phyloP scores from a whole-genome alignment of 2,329 filamentous ascomycete species.

The Ophiostoma angusticollis region DNA sequence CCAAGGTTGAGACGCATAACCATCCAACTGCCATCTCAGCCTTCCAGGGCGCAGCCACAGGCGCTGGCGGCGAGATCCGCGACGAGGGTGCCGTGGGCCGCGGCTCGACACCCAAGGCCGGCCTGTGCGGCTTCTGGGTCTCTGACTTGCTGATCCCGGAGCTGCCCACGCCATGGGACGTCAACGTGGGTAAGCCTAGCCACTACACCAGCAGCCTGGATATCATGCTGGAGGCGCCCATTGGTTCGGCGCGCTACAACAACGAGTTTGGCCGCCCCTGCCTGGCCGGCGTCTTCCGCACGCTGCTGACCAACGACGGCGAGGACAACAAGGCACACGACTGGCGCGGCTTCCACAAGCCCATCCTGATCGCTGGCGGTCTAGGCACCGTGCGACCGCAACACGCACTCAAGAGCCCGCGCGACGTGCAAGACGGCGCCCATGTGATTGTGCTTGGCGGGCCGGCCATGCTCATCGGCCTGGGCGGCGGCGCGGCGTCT shows the following conservation, averaged over 20 bases:
- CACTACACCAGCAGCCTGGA: conserved; percentile 91
- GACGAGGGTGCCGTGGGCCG: conserved; percentile 90
- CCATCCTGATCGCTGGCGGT: conserved; percentile 95
- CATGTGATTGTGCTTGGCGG: conserved; percentile 88
- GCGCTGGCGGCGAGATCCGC: conserved; percentile 88
- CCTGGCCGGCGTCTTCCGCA: conserved; percentile 82
- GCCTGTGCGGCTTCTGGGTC: conserved; percentile 84
- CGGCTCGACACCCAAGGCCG: conserved; percentile 86
- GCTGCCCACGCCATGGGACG: conserved; percentile 74
- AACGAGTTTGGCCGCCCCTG: conserved; percentile 93
- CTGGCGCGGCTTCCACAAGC: conserved; percentile 89
- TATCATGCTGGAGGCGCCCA: conserved; percentile 95
- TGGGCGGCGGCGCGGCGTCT: conserved; percentile 89
- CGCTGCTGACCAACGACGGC: conserved; percentile 58
- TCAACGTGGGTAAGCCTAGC: conserved; percentile 74
- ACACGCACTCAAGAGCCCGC: conserved; percentile 74
- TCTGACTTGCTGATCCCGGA: conserved; percentile 87
- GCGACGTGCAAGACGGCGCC: conserved; percentile 72
- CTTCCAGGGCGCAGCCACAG: conserved; percentile 84
- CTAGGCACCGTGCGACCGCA: conserved; percentile 84
- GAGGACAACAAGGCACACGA: conserved; percentile 37
- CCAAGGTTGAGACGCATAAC: conserved; percentile 97
- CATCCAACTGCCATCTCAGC: conserved; percentile 93
- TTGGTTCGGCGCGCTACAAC: conserved; percentile 91
- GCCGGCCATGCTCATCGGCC: conserved; percentile 92